Evolutionary conservation across 345 rosid genomes (phyloP).

Genomic region (Brassica incana): DNA sequence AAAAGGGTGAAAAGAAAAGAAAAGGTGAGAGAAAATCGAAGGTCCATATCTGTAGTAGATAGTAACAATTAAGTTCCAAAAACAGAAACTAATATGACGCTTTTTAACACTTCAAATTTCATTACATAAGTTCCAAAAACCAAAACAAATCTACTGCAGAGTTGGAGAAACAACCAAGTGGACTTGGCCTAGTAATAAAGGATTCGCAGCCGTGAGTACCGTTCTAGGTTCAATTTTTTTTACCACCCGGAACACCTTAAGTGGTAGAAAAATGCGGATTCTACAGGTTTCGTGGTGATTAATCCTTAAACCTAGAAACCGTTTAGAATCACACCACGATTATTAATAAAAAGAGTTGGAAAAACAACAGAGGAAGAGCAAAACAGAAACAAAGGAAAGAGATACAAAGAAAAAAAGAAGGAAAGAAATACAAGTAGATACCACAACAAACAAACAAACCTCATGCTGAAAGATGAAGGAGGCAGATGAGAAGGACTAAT

Average conservation of each 20-base stretch:
- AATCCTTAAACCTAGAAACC: too few relatives aligned
- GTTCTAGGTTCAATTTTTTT: too few relatives aligned
- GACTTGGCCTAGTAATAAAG: too few relatives aligned
- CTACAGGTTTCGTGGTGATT: too few relatives aligned
- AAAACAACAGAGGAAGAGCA: background rate
- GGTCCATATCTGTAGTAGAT: slow-evolving; percentile 20
- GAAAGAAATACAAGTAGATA: background rate
- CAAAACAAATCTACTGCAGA: background rate
- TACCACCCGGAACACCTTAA: too few relatives aligned
- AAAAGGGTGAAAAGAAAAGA: background rate
- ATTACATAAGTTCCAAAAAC: background rate
- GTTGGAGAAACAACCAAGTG: background rate
- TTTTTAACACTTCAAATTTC: background rate
- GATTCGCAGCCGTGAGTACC: too few relatives aligned
- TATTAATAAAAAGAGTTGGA: background rate
- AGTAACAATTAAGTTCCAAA: slow-evolving; percentile 17
- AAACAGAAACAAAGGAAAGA: background rate
- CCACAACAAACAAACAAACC: background rate
- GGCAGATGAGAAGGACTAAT: background rate
- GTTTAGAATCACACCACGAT: too few relatives aligned
- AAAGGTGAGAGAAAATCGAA: slow-evolving; percentile 25
- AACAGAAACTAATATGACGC: slow-evolving; percentile 21
- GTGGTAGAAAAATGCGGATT: too few relatives aligned
- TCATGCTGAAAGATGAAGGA: background rate
- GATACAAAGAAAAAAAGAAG: too few relatives aligned